These are phyloP conservation scores for Schoenoplectus tabernaemontani DNA, from an alignment of 202 grass and related monocot genomes.

Conservation along the genomic window DNA sequence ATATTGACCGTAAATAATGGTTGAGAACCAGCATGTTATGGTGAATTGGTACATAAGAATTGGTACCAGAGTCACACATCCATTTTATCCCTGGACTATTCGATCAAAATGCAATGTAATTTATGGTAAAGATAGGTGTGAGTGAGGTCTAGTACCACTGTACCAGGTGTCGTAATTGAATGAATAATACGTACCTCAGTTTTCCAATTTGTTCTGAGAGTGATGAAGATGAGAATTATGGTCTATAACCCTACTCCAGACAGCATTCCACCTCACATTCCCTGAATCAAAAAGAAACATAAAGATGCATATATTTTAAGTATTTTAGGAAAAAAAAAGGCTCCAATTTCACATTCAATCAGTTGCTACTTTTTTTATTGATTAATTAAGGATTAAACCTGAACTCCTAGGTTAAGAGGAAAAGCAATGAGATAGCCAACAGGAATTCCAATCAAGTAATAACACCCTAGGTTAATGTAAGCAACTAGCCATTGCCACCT, in stretches of 20 bases:
- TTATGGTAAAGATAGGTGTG: no score
- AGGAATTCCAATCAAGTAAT: constrained; percentile 62
- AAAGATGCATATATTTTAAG: background rate
- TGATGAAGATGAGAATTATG: constrained; percentile 44
- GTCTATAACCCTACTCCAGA: constrained; percentile 61
- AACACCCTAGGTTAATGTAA: constrained; percentile 60
- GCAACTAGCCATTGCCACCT: constrained; percentile 87
- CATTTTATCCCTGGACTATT: background rate
- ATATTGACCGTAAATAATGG: no score
- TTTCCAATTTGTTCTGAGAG: constrained; percentile 58
- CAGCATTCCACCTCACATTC: constrained; percentile 86
- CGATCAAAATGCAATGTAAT: no score
- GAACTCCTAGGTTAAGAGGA: constrained; percentile 36
- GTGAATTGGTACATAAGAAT: no score
- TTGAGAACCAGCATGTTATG: background rate
- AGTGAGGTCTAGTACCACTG: no score
- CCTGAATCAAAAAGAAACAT: constrained; percentile 23
- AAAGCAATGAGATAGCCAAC: constrained; percentile 58
- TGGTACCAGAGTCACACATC: background rate
- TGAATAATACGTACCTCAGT: constrained; percentile 36
- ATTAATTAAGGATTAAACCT: constrained; percentile 24
- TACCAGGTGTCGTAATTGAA: no score
- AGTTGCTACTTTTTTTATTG: background rate
- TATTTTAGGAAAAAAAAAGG: background rate
- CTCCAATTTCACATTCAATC: background rate